Evolutionary conservation across 1,139 yeast genomes (phyloP).

Genomic region (Geotrichum macrosporum): DNA sequence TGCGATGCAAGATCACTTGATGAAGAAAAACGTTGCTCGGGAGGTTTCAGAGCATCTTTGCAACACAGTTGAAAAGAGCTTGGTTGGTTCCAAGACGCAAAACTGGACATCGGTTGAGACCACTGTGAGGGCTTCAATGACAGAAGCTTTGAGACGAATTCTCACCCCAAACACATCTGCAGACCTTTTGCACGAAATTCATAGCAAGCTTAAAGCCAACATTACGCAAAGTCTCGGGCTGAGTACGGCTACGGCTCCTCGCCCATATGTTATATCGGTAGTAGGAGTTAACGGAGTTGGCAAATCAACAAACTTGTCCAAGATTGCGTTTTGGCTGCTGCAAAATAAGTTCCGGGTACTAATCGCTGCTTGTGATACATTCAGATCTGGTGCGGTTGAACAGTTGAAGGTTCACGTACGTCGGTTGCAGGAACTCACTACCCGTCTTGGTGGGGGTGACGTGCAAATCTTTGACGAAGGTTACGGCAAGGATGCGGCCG

Average conservation of each 20-base stretch:
- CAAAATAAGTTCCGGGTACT: conserved; percentile 84
- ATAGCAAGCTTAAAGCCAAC: conserved; percentile 40
- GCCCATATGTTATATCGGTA: conserved; percentile 89
- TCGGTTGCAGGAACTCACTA: conserved; percentile 62
- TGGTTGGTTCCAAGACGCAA: conserved; percentile 62
- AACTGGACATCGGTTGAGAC: conserved; percentile 60
- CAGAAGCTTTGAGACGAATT: conserved; percentile 72
- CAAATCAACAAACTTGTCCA: conserved; percentile 90
- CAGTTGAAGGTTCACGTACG: conserved; percentile 91
- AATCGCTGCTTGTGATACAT: conserved; percentile 96
- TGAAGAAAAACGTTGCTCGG: conserved; percentile 51
- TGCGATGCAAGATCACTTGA: conserved; percentile 47
- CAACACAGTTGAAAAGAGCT: conserved; percentile 53
- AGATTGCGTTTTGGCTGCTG: conserved; percentile 89
- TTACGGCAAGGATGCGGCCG: conserved; percentile 94
- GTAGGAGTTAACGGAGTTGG: conserved; percentile 99
- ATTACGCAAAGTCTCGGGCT: conserved; percentile 37
- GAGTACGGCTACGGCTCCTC: conserved; percentile 19
- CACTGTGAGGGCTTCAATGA: conserved; percentile 62
- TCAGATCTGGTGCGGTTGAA: conserved; percentile 97
- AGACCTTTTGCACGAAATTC: conserved; percentile 79
- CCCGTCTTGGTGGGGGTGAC: conserved; percentile 48
- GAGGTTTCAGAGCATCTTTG: conserved; percentile 57
- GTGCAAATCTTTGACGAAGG: conserved; percentile 91
- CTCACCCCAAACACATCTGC: conserved; percentile 91